Evolutionary conservation across 257 asterid species (phyloP).

Genomic region (Fraxinus pennsylvanica): DNA sequence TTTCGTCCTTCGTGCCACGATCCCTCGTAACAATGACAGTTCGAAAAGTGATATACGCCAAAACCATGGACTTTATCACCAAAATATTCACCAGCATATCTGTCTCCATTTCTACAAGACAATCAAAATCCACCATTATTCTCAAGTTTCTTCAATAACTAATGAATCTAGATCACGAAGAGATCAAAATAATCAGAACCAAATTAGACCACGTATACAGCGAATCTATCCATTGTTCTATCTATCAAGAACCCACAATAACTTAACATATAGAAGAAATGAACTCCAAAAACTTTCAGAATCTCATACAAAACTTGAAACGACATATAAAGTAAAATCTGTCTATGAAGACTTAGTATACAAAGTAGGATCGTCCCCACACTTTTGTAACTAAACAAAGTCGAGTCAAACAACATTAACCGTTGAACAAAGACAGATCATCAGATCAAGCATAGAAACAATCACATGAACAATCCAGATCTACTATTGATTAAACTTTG

Average conservation of each 20-base stretch:
- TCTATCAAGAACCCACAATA: neutral
- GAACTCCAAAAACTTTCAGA: neutral
- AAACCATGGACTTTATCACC: constrained; percentile 90
- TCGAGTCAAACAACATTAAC: neutral
- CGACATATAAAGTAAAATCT: neutral
- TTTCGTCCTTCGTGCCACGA: constrained; percentile 94
- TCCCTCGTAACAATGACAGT: constrained; percentile 87
- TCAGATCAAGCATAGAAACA: neutral
- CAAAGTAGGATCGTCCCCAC: too few relatives aligned
- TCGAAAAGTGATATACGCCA: constrained; percentile 79
- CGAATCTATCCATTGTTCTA: neutral
- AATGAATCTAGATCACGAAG: constrained; percentile 14
- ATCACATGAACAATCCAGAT: constrained; percentile 1
- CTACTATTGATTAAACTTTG: neutral
- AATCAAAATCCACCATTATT: constrained; percentile 12
- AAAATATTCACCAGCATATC: constrained; percentile 80
- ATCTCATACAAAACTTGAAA: neutral
- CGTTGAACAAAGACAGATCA: neutral
- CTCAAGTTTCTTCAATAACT: constrained; percentile 8
- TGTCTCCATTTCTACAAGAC: constrained; percentile 69
- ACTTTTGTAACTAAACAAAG: neutral
- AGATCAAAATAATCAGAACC: neutral
- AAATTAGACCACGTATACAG: neutral
- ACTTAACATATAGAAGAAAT: neutral
- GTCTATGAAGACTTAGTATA: neutral